Evolutionary conservation across 2,329 filamentous ascomycete genomes (phyloP), one percentile per base, ranked within the genome.

Genomic region (Nemania sp.): DNA sequence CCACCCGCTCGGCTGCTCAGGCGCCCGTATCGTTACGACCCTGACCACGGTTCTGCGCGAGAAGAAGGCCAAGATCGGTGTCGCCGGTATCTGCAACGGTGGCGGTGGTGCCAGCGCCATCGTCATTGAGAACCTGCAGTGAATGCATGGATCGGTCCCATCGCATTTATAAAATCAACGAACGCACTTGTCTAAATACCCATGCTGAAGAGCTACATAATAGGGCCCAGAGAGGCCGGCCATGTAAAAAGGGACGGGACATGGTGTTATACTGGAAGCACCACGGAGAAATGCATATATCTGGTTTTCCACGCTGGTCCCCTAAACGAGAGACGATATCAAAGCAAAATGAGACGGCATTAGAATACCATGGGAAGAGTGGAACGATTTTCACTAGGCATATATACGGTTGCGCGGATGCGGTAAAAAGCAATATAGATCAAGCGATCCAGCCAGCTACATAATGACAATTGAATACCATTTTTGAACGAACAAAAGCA

Each of bases 51-150:
- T 97, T 30, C 78, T 99, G 68, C 89, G 83, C 73, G 88, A 94
- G 73, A 94, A 92, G 81, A 89, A 91, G 73, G 92, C 86, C 68
- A 97, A 95, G 86, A 86, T 97, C 72, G 94, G 94, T 52, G 89
- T 86, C 68, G 93, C 90, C 33, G 94, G 90, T 68, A 97, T 99
- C 70, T 99, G 94, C 85, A 99, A 99, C 74, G 94, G 94, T 62
- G 94, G 94, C 53, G 94, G 94, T 66, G 94, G 94, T 72, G 94
- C 94, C 56, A 96, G 90, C 67, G 94, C 94, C 54, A 78, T 99
- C 63, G 90, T 99, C 59, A 84, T 99, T 67, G 94, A 99, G 80
- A 84, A 73, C 70, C 70, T 85, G 34, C 51, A 60, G 43, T 62
- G 60, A 60, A 55, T 58, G 14, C 12, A 36, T n/a, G 34, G 2